Base-by-base conservation (phyloP, 108 stramenopile genomes). In the Thalassiosira profunda region DNA sequence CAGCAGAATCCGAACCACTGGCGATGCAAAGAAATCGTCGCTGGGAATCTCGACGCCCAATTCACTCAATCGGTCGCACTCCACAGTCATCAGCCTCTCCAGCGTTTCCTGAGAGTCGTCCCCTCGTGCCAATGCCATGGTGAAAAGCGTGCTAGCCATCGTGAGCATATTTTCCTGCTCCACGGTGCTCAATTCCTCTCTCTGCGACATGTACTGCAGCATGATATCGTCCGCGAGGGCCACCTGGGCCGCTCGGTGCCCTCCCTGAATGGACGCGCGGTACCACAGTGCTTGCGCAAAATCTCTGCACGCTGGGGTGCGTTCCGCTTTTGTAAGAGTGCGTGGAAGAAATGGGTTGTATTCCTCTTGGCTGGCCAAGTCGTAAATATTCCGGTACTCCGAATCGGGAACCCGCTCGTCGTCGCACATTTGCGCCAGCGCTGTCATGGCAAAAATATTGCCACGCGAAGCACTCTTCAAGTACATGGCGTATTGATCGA, bases 171-270 rank as follows among this genome's bases (percentile, higher is more conserved):
- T 58, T 35, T 64, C 52, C 24, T 67, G 23, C 37, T 74, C 58
- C 12, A 65, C 66, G 34, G 9, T 5, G 6, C 43, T 53, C 30
- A 35, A 0, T 36, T 30, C 20, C 62, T 70, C 24, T 58, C 38
- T 44, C 66, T 14, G 28, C 23, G 67, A 42, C 23, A 62, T 38
- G 37, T 63, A 70, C 2, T 38, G 47, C 24, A 38, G 18, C 88
- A 89, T 89, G 25, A 85, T 25, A 42, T 86, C 81, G 29, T 86
- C 82, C 1, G 76, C 88, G 1, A 89, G 74, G 8, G 84, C 44
- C 21, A 70, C 41, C 60, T 90, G 89, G 1, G 89, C 86, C 10
- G 76, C 10, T 2, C 74, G 71, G 54, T 87, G 82, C 14, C 89
- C 89, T 20, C 80, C 78, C 0, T 76, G 23, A 6, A 85, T 76